These are phyloP conservation scores for Barbarea vulgaris DNA, from an alignment of 345 rosid species.

Conservation along the genomic window DNA sequence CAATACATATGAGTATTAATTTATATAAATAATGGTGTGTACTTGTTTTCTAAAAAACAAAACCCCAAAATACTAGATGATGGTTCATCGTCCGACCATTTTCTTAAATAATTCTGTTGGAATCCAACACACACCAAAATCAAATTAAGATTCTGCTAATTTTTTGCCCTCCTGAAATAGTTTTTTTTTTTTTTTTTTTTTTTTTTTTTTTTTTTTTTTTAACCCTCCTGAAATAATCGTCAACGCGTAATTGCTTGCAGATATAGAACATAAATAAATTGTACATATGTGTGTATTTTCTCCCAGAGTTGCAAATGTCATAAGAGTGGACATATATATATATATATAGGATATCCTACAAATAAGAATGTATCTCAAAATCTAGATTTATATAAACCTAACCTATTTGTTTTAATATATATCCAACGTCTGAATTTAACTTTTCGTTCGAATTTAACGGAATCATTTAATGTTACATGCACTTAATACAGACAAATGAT, in stretches of 20 bases:
- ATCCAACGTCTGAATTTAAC: too few species aligned
- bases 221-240: too few species aligned
- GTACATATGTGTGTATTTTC: background rate
- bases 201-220: too few species aligned
- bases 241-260: background rate
- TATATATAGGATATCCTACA: too few species aligned
- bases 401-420: too few species aligned
- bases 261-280: background rate
- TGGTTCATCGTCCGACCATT: conserved; percentile 11
- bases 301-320: background rate
- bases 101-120: background rate
- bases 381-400: too few species aligned
- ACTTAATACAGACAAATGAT: background rate
- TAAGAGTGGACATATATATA: background rate
- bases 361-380: too few species aligned
- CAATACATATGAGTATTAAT: background rate
- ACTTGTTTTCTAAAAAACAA: background rate
- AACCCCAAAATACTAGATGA: background rate
- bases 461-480: background rate
- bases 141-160: background rate
- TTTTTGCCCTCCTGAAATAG: background rate
- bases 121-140: conserved; percentile 21
- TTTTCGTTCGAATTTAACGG: too few species aligned
- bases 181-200: too few species aligned
- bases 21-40: background rate